phyloP scores from a whole-genome alignment of 2,329 filamentous ascomycete genomes.

The Microsporum ferrugineum region DNA sequence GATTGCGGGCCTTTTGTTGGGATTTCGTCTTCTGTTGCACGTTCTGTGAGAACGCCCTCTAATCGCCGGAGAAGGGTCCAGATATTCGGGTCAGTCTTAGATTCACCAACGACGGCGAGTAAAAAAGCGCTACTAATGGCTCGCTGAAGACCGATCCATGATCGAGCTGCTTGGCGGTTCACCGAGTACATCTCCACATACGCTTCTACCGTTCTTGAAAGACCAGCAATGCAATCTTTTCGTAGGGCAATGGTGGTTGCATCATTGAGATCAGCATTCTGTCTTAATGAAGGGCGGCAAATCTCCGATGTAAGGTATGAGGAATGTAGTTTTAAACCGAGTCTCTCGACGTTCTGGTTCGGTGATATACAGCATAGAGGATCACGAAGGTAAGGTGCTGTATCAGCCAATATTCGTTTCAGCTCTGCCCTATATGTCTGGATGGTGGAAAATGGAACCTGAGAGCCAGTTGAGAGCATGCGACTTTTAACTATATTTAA shows the following conservation, averaged over 20 bases:
- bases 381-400: conserved; percentile 47
- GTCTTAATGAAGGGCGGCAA: conserved; percentile 49
- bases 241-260: conserved; percentile 33
- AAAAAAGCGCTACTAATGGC: conserved; percentile 39
- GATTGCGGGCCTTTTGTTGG: conserved; percentile 16
- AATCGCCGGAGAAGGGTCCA: conserved; percentile 32
- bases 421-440: conserved; percentile 47
- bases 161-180: conserved; percentile 34
- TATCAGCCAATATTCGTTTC: conserved; percentile 46
- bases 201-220: conserved; percentile 47
- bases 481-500: conserved; percentile 50
- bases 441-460: conserved; percentile 45
- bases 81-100: conserved; percentile 31
- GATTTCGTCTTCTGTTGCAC: conserved; percentile 27
- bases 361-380: conserved; percentile 31
- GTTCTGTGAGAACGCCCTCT: conserved; percentile 35
- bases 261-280: conserved; percentile 36
- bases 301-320: conserved; percentile 53
- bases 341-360: conserved; percentile 47
- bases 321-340: conserved; percentile 50
- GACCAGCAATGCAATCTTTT: conserved; percentile 44
- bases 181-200: conserved; percentile 46
- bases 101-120: conserved; percentile 36
- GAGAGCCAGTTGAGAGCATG: conserved; percentile 42
- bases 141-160: conserved; percentile 38